These are phyloP conservation scores for Suhomyces wounanorum DNA, from an alignment of 1,139 yeast species.

Conservation along the genomic window DNA sequence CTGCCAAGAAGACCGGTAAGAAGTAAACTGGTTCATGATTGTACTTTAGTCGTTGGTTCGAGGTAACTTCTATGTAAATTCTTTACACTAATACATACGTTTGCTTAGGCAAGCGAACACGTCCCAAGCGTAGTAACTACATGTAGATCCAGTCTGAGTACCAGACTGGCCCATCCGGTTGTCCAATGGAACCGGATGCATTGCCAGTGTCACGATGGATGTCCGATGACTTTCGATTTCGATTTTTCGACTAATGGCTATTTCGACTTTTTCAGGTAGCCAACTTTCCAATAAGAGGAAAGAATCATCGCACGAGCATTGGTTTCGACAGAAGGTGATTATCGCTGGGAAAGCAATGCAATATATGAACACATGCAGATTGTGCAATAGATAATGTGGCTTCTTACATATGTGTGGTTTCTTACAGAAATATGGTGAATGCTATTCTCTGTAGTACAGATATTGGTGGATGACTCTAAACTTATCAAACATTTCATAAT, in stretches of 20 bases:
- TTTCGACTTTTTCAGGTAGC: background rate
- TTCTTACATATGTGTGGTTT: too few species aligned
- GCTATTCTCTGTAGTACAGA: too few species aligned
- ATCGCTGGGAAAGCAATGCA: background rate
- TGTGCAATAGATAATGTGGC: too few species aligned
- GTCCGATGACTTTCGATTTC: too few species aligned
- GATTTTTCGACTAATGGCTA: too few species aligned
- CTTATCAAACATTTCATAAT: too few species aligned
- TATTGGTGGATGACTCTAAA: too few species aligned
- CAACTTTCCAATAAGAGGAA: background rate
- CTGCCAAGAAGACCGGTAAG: conserved; percentile 48
- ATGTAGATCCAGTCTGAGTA: background rate
- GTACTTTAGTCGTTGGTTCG: conserved; percentile 20
- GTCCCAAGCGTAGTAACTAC: background rate
- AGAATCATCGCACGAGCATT: background rate
- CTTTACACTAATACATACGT: conserved; percentile 24
- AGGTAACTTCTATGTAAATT: conserved; percentile 25
- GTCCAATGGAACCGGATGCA: background rate
- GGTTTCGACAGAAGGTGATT: background rate
- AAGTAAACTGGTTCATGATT: conserved; percentile 30
- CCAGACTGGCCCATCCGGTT: too few species aligned
- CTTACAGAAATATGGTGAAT: too few species aligned
- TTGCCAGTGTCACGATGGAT: too few species aligned
- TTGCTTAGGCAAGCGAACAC: conserved; percentile 8
- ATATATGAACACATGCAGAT: too few species aligned